Percentiles rank a stretch among this genome's conserved stretches.
phyloP scores from a whole-genome alignment of 1,284 basidiomycete species.

The Phlebopus sp. region DNA sequence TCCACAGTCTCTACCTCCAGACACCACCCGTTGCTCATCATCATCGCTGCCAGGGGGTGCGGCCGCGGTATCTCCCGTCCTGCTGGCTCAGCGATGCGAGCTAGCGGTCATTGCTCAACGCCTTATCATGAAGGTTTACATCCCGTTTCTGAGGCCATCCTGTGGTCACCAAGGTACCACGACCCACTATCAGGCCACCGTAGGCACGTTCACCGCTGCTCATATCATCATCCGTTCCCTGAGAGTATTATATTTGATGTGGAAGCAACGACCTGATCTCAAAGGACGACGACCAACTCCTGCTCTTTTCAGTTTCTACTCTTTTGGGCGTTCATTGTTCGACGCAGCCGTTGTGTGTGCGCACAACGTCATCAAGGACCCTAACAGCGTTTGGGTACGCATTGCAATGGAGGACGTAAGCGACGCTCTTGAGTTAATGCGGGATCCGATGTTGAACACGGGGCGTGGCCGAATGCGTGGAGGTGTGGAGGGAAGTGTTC shows the following conservation, averaged over 20 bases:
- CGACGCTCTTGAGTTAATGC: slow-evolving; percentile 50
- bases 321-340: slow-evolving; percentile 56
- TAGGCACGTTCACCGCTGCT: slow-evolving; percentile 58
- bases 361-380: slow-evolving; percentile 53
- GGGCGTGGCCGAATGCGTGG: slow-evolving; percentile 30
- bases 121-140: slow-evolving; percentile 59
- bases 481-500: slow-evolving; percentile 34
- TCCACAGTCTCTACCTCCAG: slow-evolving; percentile 3
- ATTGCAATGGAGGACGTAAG: slow-evolving; percentile 49
- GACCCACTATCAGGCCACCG: slow-evolving; percentile 46
- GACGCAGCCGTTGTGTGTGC: slow-evolving; percentile 63
- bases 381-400: slow-evolving; percentile 43
- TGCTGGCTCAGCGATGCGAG: slow-evolving; percentile 54
- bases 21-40: slow-evolving; percentile 10
- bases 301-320: slow-evolving; percentile 56
- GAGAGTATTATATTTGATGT: slow-evolving; percentile 41
- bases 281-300: slow-evolving; percentile 27
- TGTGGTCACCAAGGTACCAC: slow-evolving; percentile 22
- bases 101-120: slow-evolving; percentile 57
- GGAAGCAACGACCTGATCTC: slow-evolving; percentile 31
- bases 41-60: slow-evolving; percentile 14
- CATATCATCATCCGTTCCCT: slow-evolving; percentile 55
- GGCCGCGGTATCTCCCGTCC: slow-evolving; percentile 28
- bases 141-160: slow-evolving; percentile 55
- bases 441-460: slow-evolving; percentile 30